Base-by-base conservation (phyloP, 2,329 filamentous ascomycete genomes). In the Colletotrichum sp. region DNA sequence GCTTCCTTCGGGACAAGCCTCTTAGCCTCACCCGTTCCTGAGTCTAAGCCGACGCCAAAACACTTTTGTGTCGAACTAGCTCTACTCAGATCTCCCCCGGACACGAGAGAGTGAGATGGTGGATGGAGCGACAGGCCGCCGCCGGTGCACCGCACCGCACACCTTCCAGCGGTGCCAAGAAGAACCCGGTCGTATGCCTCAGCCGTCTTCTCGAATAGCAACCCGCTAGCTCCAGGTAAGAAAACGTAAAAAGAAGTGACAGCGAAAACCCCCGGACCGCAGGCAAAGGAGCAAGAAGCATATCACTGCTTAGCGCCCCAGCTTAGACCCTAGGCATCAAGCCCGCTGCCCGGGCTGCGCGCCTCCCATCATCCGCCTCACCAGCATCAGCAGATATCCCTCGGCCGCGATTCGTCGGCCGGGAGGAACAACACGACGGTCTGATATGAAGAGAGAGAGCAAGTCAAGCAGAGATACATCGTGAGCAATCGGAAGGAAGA, bases 1-100 rank as follows among this genome's bases (percentile, higher is more conserved):
- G 34, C 44, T 39, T 69, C 70, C 74, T 73, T 29, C 59, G 64
- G 71, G 61, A 76, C 49, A 25, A 65, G 64, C 57, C 29, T 32
- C 12, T 62, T 69, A 69, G 55, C 55, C 32, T 30, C 52, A 52
- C 36, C 34, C 29, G 65, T 74, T 19, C 71, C 49, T 66, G 59
- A 62, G 74, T 22, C 65, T 49, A 55, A 61, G 49, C 29, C 16
- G 49, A 65, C 49, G 59, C 49, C 49, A 36, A 59, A 25, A 22
- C 44, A 22, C 4, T 13, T 9, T 8, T 4, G 5, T 16, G 59
- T 25, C 0, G n/a, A 59, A 5, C 22, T 64, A 49, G 32, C 25
- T 52, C 44, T 62, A 32, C 34, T 65, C 34, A 65, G 70, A 74
- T 62, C 70, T 64, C 49, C 49, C 64, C n/a, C n/a, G 44, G 44